Conservation (phyloP, 192 early-diverging fungal species). For the Chytriomyces confervae region DNA sequence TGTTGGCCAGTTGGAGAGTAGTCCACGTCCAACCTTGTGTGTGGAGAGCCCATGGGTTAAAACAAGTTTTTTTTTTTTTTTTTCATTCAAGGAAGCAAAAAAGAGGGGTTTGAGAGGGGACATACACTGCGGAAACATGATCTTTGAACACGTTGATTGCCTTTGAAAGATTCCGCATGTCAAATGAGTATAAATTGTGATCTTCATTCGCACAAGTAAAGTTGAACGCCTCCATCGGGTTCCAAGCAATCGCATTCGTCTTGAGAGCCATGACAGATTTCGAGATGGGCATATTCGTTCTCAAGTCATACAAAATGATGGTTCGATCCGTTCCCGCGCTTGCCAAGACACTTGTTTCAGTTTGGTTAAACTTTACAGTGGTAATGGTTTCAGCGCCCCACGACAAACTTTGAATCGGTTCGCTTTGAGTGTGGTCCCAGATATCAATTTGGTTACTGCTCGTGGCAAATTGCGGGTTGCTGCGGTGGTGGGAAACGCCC, state of each 20-base stretch:
- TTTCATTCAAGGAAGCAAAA: constrained; percentile 8
- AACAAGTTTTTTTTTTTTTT: neutral
- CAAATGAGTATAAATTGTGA: constrained; percentile 96
- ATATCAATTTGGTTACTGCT: constrained; percentile 84
- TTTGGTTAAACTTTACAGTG: constrained; percentile 96
- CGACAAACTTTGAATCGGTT: constrained; percentile 80
- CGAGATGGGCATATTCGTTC: constrained; percentile 83
- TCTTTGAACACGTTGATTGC: constrained; percentile 90
- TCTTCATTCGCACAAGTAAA: constrained; percentile 96
- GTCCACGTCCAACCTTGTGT: constrained; percentile 83
- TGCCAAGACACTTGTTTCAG: constrained; percentile 90
- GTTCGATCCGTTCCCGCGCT: constrained; percentile 94
- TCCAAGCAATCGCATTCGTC: constrained; percentile 98
- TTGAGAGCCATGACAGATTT: constrained; percentile 79
- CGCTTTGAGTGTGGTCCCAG: constrained; percentile 83
- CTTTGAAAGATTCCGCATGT: constrained; percentile 93
- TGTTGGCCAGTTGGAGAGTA: constrained; percentile 97
- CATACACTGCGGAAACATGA: constrained; percentile 95
- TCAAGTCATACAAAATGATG: constrained; percentile 91
- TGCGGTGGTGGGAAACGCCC: constrained; percentile 91
- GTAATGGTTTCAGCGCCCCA: constrained; percentile 97
- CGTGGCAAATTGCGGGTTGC: constrained; percentile 84
- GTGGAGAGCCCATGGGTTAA: neutral
- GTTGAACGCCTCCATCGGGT: constrained; percentile 98
- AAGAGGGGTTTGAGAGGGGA: constrained; percentile 5